Conservation (phyloP, 2,329 filamentous ascomycete genomes). For the Penicillium sp. region DNA sequence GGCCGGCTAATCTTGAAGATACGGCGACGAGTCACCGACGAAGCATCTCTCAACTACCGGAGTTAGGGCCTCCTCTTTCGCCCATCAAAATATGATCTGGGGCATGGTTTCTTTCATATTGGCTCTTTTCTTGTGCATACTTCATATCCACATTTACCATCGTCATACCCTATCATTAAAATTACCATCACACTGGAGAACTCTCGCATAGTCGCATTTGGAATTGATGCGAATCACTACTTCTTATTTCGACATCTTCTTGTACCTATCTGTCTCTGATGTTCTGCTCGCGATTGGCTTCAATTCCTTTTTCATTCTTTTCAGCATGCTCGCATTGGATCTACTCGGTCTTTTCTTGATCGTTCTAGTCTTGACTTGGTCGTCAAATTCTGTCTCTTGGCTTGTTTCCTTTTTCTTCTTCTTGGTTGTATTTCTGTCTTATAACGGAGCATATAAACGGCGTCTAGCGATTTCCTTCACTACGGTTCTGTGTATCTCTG, state of each 20-base stretch:
- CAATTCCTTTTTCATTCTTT: neutral
- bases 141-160: neutral
- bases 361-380: neutral
- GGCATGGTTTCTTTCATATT: neutral
- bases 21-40: slow-evolving; percentile 26
- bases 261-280: neutral
- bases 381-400: neutral
- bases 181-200: neutral
- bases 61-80: slow-evolving; percentile 45
- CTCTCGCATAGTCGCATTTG: neutral
- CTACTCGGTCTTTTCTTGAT: neutral
- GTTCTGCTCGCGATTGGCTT: neutral
- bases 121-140: neutral
- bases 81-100: slow-evolving; percentile 42
- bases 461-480: slow-evolving; percentile 8
- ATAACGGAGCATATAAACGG: slow-evolving; percentile 9
- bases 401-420: neutral
- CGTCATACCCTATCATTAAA: neutral
- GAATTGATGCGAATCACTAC: neutral
- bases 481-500: neutral
- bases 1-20: slow-evolving; percentile 26
- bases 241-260: slow-evolving; percentile 1
- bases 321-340: neutral
- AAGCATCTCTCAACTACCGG: slow-evolving; percentile 43
- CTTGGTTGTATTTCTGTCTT: slow-evolving; percentile 1